Conservation (phyloP, 73 alveolate species). For the Tetrahymena thermophila region DNA sequence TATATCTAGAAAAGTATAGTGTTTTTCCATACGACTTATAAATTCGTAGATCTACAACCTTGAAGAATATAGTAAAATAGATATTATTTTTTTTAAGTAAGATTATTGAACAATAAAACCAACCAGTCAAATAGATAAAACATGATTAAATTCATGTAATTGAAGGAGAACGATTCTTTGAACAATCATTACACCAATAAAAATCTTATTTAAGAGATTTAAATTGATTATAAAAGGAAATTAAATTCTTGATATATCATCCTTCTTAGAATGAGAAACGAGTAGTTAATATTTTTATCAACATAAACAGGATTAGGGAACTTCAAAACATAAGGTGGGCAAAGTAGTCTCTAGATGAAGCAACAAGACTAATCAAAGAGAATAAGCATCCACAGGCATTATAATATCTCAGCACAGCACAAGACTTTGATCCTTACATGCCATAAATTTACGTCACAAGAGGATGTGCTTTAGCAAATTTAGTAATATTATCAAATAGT, state of each 20-base stretch:
- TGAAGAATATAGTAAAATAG: background rate
- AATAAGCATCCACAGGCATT: background rate
- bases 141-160: background rate
- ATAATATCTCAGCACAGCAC: background rate
- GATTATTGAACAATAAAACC: background rate
- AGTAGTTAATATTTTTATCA: background rate
- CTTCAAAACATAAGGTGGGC: background rate
- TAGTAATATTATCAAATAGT: background rate
- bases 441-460: background rate
- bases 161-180: background rate
- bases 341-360: background rate
- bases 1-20: background rate
- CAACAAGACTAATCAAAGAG: background rate
- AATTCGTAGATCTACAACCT: background rate
- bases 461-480: background rate
- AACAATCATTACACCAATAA: background rate
- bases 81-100: background rate
- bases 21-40: background rate
- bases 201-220: background rate
- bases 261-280: background rate
- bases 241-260: background rate
- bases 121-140: background rate
- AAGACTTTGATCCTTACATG: background rate
- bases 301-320: slow-evolving; percentile 2
- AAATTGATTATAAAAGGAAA: background rate